Evolutionary conservation across 2,329 filamentous ascomycete species (phyloP).

Genomic region (Colletotrichum sansevieriae): DNA sequence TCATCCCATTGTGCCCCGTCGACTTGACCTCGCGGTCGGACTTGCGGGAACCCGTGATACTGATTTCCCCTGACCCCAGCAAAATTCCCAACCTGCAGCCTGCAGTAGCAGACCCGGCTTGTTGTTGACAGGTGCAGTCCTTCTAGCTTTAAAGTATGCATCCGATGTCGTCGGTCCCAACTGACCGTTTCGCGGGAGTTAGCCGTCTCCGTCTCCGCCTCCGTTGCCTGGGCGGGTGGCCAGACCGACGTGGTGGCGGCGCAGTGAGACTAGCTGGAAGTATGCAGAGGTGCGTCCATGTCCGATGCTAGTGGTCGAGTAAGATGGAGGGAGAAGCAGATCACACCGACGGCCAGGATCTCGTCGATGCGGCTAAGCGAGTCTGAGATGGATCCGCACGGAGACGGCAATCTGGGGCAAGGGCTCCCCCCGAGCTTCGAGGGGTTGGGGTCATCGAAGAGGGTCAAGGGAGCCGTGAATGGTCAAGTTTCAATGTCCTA

Average conservation of each 20-base stretch:
- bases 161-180: slow-evolving; percentile 24
- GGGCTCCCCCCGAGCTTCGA: slow-evolving; percentile 20
- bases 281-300: neutral
- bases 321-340: slow-evolving; percentile 39
- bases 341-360: slow-evolving; percentile 17
- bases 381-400: slow-evolving; percentile 33
- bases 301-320: slow-evolving; percentile 19
- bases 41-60: slow-evolving; percentile 22
- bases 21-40: slow-evolving; percentile 2
- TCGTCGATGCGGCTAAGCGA: slow-evolving; percentile 18
- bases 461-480: too few species aligned
- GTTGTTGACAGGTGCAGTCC: slow-evolving; percentile 9
- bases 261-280: slow-evolving; percentile 17
- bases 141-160: slow-evolving; percentile 29
- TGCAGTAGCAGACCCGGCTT: too few species aligned
- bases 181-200: slow-evolving; percentile 29
- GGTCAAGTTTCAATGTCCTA: too few species aligned
- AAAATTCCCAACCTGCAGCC: too few species aligned
- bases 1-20: slow-evolving; percentile 14
- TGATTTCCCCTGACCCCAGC: slow-evolving; percentile 1
- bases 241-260: slow-evolving; percentile 10
- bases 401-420: slow-evolving; percentile 28
- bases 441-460: neutral
- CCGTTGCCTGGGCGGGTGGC: neutral
- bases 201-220: slow-evolving; percentile 12